These are phyloP conservation scores for Cercospora sp. DNA, from an alignment of 2,329 filamentous ascomycete species.

Conservation along the genomic window DNA sequence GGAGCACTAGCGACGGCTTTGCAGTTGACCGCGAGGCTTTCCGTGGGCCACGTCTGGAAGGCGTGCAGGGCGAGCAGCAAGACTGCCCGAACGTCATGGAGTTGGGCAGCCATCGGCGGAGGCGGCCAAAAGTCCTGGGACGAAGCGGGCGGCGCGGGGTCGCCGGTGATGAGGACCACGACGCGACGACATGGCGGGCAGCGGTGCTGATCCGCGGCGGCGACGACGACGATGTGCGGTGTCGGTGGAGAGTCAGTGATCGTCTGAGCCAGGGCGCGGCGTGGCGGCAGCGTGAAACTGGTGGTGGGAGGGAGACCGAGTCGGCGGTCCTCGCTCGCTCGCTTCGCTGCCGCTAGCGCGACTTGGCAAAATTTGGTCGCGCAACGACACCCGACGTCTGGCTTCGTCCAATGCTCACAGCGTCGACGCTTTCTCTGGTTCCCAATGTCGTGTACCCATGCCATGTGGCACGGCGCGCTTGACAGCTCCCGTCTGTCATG, in stretches of 20 bases:
- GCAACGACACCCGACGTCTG: slow-evolving; percentile 8
- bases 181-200: neutral
- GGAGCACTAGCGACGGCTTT: slow-evolving; percentile 8
- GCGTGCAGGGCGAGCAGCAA: slow-evolving; percentile 14
- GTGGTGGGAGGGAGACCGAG: neutral
- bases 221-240: neutral
- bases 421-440: neutral
- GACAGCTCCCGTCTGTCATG: slow-evolving; percentile 4
- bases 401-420: neutral
- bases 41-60: slow-evolving; percentile 11
- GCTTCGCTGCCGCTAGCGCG: neutral
- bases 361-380: neutral
- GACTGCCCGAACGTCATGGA: slow-evolving; percentile 15
- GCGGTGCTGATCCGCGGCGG: neutral
- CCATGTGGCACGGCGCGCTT: slow-evolving; percentile 12
- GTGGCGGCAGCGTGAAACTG: neutral
- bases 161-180: neutral
- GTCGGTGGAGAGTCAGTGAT: neutral
- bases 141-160: neutral
- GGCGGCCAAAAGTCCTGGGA: slow-evolving; percentile 10
- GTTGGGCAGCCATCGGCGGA: slow-evolving; percentile 1
- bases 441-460: slow-evolving; percentile 10
- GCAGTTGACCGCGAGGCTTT: slow-evolving; percentile 1
- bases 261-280: neutral
- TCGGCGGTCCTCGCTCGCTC: neutral